Evolutionary conservation across 2,329 filamentous ascomycete species (phyloP), one percentile per base, ranked within the genome.

Genomic region (Sporothrix brunneoviolacea): DNA sequence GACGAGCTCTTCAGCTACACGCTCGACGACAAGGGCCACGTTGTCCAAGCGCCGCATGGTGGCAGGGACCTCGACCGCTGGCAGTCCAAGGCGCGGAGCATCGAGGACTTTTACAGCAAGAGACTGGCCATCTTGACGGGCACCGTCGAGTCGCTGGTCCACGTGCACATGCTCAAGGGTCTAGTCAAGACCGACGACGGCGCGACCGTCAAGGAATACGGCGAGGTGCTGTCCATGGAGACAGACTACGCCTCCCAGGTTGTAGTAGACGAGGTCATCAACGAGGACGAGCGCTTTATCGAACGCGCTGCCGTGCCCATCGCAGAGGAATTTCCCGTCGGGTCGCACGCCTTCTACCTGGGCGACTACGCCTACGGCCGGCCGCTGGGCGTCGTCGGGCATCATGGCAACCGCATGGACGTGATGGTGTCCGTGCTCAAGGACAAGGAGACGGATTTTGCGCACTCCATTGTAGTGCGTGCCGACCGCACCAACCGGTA

Each of bases 1-100:
- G 93, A 98, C 64, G 91, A 97, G 65, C 74, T 97, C 24, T 97
- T 97, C 64, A 86, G 87, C 60, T 98, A 96, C 62, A 75, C 83
- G 16, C 72, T 93, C 32, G 77, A 84, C 1, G 74, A 83, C 30
- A 76, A 82, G 55, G 80, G 81, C 35, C 80, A 85, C 42, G 73
- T 91, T 30, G 68, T 86, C 18, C 75, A 83, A 41, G 79, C 75
- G 33, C 83, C 89, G 18, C 90, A 96, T 64, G 77, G 76, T 21
- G 82, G 83, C 18, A 77, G 80, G 51, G 88, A 94, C 50, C 89
- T 93, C 48, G 80, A 86, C 33, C 82, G 91, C 33, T 98, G 87
- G 78, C 81, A 82, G 61, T 91, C 82, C 70, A 95, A 93, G 64
- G 82, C 93, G 1, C 79, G 84, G 33, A 83, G 82, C 52, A 88